Percentiles rank a stretch among this genome's conserved stretches.
Conservation (phyloP, 345 rosid genomes). For the Litchi chinensis region DNA sequence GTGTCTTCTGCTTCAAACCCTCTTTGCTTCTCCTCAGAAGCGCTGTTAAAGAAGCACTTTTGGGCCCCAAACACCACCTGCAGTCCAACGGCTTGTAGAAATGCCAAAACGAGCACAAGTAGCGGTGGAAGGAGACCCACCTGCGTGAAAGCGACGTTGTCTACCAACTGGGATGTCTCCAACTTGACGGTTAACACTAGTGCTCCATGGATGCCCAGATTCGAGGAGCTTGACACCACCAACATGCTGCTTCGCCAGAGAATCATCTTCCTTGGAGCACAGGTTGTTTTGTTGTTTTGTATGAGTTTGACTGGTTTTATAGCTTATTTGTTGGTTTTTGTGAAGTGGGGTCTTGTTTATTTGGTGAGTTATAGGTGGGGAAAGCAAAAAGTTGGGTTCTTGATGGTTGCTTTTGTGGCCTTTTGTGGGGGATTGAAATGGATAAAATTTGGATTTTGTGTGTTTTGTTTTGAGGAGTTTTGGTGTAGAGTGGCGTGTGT, state of each 20-base stretch:
- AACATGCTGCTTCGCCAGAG: slow-evolving; percentile 95
- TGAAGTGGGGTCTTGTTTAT: too few species aligned
- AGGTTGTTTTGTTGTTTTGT: slow-evolving; percentile 37
- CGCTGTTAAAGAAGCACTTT: slow-evolving; percentile 28
- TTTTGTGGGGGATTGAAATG: too few species aligned
- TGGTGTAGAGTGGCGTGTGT: too few species aligned
- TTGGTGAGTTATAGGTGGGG: too few species aligned
- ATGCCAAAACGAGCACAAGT: not conserved
- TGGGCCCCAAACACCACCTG: slow-evolving; percentile 9
- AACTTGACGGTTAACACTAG: slow-evolving; percentile 39
- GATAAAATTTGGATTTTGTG: too few species aligned
- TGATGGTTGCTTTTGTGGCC: too few species aligned
- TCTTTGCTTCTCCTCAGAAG: slow-evolving; percentile 29
- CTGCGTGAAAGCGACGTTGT: slow-evolving; percentile 55
- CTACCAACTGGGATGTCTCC: slow-evolving; percentile 70
- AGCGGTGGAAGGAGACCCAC: slow-evolving; percentile 31
- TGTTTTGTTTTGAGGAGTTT: too few species aligned
- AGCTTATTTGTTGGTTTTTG: too few species aligned
- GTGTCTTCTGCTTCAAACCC: slow-evolving; percentile 31
- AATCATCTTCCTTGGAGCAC: slow-evolving; percentile 81
- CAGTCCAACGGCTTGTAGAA: not conserved
- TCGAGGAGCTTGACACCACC: slow-evolving; percentile 85
- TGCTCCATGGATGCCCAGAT: slow-evolving; percentile 61
- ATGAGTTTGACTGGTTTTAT: not conserved
- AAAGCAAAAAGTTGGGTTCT: too few species aligned